Evolutionary conservation across 495 filamentous ascomycete genomes (phyloP).

Genomic region (Pyrenula massariospora): DNA sequence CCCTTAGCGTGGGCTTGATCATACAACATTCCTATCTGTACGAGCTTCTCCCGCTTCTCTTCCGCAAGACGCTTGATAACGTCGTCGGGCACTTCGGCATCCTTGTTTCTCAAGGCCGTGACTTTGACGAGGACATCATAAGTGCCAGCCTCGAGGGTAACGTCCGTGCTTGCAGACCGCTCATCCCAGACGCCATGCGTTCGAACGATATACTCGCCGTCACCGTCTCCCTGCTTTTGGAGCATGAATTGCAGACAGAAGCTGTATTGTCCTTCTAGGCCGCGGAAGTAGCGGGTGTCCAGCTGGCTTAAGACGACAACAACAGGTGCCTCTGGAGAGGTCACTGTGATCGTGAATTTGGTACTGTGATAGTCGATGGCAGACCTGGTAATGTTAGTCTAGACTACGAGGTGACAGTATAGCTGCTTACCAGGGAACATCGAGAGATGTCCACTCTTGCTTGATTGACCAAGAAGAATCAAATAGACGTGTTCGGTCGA

Average conservation of each 20-base stretch:
- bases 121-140: slow-evolving; percentile 74
- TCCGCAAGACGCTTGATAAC: slow-evolving; percentile 52
- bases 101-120: slow-evolving; percentile 47
- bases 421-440: slow-evolving; percentile 84
- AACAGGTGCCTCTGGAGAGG: slow-evolving; percentile 46
- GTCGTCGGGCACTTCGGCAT: slow-evolving; percentile 48
- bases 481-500: slow-evolving; percentile 85
- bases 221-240: slow-evolving; percentile 33
- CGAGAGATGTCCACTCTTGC: slow-evolving; percentile 73
- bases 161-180: slow-evolving; percentile 71
- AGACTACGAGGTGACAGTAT: too few relatives aligned
- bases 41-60: slow-evolving; percentile 59
- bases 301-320: slow-evolving; percentile 74
- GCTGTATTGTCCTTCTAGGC: slow-evolving; percentile 69
- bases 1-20: slow-evolving; percentile 78
- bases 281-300: slow-evolving; percentile 75
- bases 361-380: slow-evolving; percentile 67
- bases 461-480: slow-evolving; percentile 65
- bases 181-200: slow-evolving; percentile 60
- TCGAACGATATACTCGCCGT: slow-evolving; percentile 57
- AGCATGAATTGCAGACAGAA: slow-evolving; percentile 74
- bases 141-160: slow-evolving; percentile 69
- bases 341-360: slow-evolving; percentile 63
- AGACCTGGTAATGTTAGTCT: too few relatives aligned
- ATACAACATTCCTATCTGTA: slow-evolving; percentile 69